Evolutionary conservation across 768 basidiomycete species (phyloP).

Genomic region (Termitomyces sp.): DNA sequence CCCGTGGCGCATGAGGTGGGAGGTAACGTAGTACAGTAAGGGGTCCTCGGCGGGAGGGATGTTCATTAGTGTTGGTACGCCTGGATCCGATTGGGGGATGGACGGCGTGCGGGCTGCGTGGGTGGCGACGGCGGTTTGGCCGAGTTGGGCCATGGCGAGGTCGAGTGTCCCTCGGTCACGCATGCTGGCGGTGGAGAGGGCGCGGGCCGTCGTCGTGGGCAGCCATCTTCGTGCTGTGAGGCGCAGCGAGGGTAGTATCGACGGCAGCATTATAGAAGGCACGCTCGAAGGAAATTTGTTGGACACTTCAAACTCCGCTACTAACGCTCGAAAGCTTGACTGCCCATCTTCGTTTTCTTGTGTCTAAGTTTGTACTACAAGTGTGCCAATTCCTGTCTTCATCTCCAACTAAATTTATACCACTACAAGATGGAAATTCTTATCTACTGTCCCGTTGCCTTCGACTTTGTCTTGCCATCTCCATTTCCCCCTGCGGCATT

Average conservation of each 20-base stretch:
- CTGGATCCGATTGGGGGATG: background rate
- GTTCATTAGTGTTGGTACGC: slow-evolving; percentile 33
- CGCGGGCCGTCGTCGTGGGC: slow-evolving; percentile 7
- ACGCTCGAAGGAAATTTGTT: background rate
- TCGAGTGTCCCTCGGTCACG: slow-evolving; percentile 18
- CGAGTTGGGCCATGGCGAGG: slow-evolving; percentile 20
- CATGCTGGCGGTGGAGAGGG: slow-evolving; percentile 4
- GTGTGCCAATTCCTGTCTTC: too few relatives aligned
- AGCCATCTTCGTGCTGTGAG: slow-evolving; percentile 11
- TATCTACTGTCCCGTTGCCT: too few relatives aligned
- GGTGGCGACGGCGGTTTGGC: slow-evolving; percentile 3
- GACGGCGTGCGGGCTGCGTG: slow-evolving; percentile 10
- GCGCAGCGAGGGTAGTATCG: background rate
- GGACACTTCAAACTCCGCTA: background rate
- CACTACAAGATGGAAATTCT: too few relatives aligned
- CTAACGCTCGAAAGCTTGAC: too few relatives aligned
- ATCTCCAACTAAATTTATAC: too few relatives aligned
- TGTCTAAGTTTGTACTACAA: too few relatives aligned
- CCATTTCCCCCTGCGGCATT: too few relatives aligned
- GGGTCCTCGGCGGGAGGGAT: slow-evolving; percentile 79
- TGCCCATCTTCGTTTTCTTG: too few relatives aligned
- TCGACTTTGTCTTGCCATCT: too few relatives aligned
- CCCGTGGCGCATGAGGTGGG: slow-evolving; percentile 61
- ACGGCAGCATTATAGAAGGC: background rate
- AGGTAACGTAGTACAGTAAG: slow-evolving; percentile 65